Conservation (phyloP, 2,329 filamentous ascomycete species). For the Colletotrichum sp. region DNA sequence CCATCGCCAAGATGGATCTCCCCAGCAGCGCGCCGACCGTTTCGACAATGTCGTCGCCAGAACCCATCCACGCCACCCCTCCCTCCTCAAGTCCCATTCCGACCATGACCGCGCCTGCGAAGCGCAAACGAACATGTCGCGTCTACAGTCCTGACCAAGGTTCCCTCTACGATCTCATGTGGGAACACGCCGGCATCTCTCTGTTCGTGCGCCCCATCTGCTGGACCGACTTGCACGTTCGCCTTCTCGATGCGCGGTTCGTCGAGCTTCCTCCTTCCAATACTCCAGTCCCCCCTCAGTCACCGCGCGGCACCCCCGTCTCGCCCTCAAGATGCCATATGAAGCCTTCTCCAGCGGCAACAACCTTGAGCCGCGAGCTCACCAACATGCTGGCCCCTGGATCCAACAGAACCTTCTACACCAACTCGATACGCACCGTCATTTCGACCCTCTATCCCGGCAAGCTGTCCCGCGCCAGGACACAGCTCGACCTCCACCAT, state of each 20-base stretch:
- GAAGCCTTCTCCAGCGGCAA: slow-evolving; percentile 46
- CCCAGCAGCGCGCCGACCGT: slow-evolving; percentile 13
- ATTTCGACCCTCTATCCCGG: slow-evolving; percentile 50
- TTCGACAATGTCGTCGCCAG: slow-evolving; percentile 5
- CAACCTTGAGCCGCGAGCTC: slow-evolving; percentile 46
- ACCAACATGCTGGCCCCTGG: slow-evolving; percentile 44
- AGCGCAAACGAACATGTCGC: slow-evolving; percentile 31
- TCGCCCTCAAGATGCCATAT: slow-evolving; percentile 40
- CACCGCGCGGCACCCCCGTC: slow-evolving; percentile 29
- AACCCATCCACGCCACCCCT: slow-evolving; percentile 8
- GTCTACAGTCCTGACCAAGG: slow-evolving; percentile 47
- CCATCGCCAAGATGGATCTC: slow-evolving; percentile 5
- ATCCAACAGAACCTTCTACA: slow-evolving; percentile 36
- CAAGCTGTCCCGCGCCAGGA: slow-evolving; percentile 30
- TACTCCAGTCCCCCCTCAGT: slow-evolving; percentile 42
- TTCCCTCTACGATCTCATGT: slow-evolving; percentile 59
- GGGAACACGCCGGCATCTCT: slow-evolving; percentile 49
- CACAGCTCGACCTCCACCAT: slow-evolving; percentile 46
- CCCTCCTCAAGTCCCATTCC: neutral
- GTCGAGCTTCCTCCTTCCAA: slow-evolving; percentile 44
- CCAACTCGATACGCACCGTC: slow-evolving; percentile 47
- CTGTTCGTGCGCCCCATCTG: slow-evolving; percentile 59
- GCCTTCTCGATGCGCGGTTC: slow-evolving; percentile 54
- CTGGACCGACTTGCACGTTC: slow-evolving; percentile 59
- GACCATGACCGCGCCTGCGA: neutral